Evolutionary conservation across 2,329 filamentous ascomycete species (phyloP).

Genomic region (Fusarium hainanense): DNA sequence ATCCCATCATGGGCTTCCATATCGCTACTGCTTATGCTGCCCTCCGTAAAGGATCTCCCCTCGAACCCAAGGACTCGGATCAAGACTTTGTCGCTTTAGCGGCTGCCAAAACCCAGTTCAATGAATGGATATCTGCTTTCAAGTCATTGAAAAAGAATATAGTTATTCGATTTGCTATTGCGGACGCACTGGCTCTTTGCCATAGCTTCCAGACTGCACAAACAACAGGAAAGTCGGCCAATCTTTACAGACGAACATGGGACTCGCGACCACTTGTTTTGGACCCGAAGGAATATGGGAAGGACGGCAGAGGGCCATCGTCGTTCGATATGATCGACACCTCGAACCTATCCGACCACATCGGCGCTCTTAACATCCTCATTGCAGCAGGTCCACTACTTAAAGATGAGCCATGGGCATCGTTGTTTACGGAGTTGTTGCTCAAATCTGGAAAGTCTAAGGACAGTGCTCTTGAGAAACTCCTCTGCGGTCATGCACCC

Average conservation of each 20-base stretch:
- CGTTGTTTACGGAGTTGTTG: constrained; percentile 61
- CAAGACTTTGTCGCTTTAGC: constrained; percentile 43
- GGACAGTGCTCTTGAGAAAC: constrained; percentile 50
- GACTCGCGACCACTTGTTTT: constrained; percentile 55
- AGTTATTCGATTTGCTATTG: constrained; percentile 58
- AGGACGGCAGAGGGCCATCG: constrained; percentile 49
- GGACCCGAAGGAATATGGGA: constrained; percentile 55
- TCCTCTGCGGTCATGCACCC: constrained; percentile 60
- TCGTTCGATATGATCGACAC: constrained; percentile 69
- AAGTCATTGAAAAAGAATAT: constrained; percentile 46
- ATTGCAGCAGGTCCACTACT: constrained; percentile 61
- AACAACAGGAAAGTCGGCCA: constrained; percentile 48
- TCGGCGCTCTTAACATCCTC: constrained; percentile 53
- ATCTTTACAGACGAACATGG: constrained; percentile 57
- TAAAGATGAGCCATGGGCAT: constrained; percentile 55
- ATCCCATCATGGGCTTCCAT: constrained; percentile 68
- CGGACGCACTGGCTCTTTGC: constrained; percentile 64
- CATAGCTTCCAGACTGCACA: constrained; percentile 60
- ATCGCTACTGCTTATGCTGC: constrained; percentile 60
- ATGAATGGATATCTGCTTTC: constrained; percentile 58
- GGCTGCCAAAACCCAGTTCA: constrained; percentile 59
- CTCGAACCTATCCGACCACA: constrained; percentile 55
- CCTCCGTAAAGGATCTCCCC: constrained; percentile 53
- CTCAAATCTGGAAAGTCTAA: constrained; percentile 46
- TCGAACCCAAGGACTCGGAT: constrained; percentile 42